Percentiles rank a stretch among this genome's conserved stretches.
Evolutionary conservation across 805 yeast species (phyloP).

Genomic region (Pichia cabralensis): DNA sequence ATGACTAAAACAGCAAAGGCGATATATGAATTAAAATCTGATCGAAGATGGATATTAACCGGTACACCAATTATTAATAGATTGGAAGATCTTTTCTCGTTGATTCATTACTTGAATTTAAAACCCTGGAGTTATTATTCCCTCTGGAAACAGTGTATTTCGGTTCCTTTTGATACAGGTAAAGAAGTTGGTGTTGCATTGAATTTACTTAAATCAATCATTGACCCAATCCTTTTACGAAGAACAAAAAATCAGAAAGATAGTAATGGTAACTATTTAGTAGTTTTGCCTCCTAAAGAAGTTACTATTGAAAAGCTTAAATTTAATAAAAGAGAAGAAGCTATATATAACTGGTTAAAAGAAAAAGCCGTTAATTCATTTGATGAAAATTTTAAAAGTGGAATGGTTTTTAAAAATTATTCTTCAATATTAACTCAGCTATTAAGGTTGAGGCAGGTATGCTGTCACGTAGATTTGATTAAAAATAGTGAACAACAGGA

Average conservation of each 20-base stretch:
- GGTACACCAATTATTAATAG: slow-evolving; percentile 91
- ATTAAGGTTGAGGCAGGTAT: slow-evolving; percentile 73
- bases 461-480: slow-evolving; percentile 73
- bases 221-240: slow-evolving; percentile 74
- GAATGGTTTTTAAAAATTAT: slow-evolving; percentile 62
- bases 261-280: slow-evolving; percentile 60
- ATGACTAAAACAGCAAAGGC: slow-evolving; percentile 73
- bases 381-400: slow-evolving; percentile 47
- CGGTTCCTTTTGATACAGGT: slow-evolving; percentile 66
- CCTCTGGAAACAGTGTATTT: slow-evolving; percentile 81
- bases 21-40: slow-evolving; percentile 51
- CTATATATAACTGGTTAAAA: slow-evolving; percentile 59
- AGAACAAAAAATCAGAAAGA: slow-evolving; percentile 82
- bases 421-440: slow-evolving; percentile 77
- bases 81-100: slow-evolving; percentile 75
- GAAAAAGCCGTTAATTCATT: slow-evolving; percentile 57
- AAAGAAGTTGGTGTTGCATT: slow-evolving; percentile 63
- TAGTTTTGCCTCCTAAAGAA: slow-evolving; percentile 67
- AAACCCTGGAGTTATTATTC: slow-evolving; percentile 85
- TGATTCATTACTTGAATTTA: slow-evolving; percentile 63
- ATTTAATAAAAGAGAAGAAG: slow-evolving; percentile 56
- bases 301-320: slow-evolving; percentile 57
- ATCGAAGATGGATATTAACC: slow-evolving; percentile 74
- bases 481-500: too few species aligned
- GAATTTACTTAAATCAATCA: slow-evolving; percentile 72